Percentiles rank a stretch among this genome's conserved stretches.
These are phyloP conservation scores for Solanum gandarillasii DNA, from an alignment of 257 asterid species.

Conservation along the genomic window DNA sequence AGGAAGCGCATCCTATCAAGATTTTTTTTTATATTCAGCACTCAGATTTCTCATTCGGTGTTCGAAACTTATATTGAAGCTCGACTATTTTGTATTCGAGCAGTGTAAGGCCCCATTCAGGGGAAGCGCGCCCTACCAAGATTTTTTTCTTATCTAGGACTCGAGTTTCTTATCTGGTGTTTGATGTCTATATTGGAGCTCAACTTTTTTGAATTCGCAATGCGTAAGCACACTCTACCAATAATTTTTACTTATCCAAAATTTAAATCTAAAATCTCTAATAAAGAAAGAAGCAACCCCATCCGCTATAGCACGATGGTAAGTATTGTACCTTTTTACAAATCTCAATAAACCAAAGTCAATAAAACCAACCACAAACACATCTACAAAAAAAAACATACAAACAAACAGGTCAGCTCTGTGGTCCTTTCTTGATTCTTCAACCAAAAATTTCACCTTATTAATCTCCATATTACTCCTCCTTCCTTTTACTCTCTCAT, in stretches of 20 bases:
- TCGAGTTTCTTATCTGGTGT: no score
- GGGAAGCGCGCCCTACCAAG: rapidly evolving
- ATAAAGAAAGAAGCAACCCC: rapidly evolving
- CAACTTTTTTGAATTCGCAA: not conserved
- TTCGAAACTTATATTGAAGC: no score
- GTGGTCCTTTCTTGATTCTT: conserved; percentile 11
- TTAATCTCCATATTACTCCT: not conserved
- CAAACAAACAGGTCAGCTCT: conserved; percentile 42
- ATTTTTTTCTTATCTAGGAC: no score
- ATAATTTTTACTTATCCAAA: no score
- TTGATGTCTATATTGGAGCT: no score
- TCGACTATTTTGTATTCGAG: no score
- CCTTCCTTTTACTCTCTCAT: not conserved
- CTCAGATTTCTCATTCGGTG: not conserved
- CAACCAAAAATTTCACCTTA: not conserved
- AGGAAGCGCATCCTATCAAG: no score
- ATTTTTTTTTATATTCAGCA: no score
- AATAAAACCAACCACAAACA: conserved; percentile 21
- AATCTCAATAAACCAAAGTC: conserved; percentile 11
- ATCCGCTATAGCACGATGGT: no score
- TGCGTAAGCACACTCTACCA: rapidly evolving
- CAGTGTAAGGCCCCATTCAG: no score
- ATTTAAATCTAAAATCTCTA: rapidly evolving
- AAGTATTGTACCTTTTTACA: not conserved
- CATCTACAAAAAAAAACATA: conserved; percentile 8